Conservation (phyloP, 1,139 yeast species). For the Pichia sp. region DNA sequence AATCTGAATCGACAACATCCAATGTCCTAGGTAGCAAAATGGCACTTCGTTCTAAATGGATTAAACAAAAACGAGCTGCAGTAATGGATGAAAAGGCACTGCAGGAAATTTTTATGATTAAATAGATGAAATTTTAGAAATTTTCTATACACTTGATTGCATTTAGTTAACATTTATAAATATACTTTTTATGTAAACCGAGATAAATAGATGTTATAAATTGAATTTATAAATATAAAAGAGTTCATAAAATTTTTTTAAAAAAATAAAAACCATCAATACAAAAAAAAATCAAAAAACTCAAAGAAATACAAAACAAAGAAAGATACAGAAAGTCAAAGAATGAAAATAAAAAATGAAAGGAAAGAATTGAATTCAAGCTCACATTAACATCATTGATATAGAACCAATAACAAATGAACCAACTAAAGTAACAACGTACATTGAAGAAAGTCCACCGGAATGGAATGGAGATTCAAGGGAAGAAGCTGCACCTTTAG, state of each 20-base stretch:
- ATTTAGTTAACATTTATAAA: too few species aligned
- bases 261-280: too few species aligned
- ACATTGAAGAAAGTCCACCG: constrained; percentile 10
- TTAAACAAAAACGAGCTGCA: constrained; percentile 83
- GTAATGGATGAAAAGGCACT: constrained; percentile 83
- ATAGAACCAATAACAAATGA: constrained; percentile 9
- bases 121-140: constrained; percentile 33
- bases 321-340: background rate
- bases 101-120: constrained; percentile 86
- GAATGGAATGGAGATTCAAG: constrained; percentile 16
- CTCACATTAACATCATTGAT: constrained; percentile 11
- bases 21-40: constrained; percentile 53
- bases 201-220: background rate
- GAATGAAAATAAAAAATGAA: background rate
- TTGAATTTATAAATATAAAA: too few species aligned
- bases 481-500: constrained; percentile 16
- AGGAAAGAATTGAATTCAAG: background rate
- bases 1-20: constrained; percentile 28
- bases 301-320: background rate
- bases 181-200: background rate
- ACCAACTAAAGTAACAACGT: constrained; percentile 10
- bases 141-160: too few species aligned
- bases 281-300: too few species aligned
- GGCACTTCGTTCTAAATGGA: constrained; percentile 80
- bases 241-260: too few species aligned